A percentile compares a stretch with the other conserved stretches of the same genome.
phyloP scores from a whole-genome alignment of 805 yeast species.

The Soucietia sequanensis region DNA sequence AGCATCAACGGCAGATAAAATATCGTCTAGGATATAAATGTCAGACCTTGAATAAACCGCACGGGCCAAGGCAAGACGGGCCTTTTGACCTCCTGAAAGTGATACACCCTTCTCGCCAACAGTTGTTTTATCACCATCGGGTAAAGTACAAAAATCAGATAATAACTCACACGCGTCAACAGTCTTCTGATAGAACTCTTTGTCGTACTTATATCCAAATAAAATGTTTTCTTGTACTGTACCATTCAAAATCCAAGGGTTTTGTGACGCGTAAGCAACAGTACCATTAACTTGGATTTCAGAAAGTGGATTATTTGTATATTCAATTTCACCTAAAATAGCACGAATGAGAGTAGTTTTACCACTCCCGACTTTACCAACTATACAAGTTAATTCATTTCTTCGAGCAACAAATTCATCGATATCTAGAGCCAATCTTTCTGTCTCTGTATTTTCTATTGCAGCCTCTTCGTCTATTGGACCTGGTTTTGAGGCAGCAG shows the following conservation, averaged over 20 bases:
- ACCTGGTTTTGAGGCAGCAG: background rate
- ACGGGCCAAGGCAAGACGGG: constrained; percentile 40
- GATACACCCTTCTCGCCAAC: constrained; percentile 47
- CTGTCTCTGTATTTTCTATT: constrained; percentile 10
- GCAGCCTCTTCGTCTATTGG: constrained; percentile 10
- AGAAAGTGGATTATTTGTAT: constrained; percentile 12
- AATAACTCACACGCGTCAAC: constrained; percentile 37
- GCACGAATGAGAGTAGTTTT: constrained; percentile 36
- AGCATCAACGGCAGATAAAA: constrained; percentile 44
- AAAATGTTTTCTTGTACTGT: constrained; percentile 39
- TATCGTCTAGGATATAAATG: constrained; percentile 38
- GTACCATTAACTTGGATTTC: constrained; percentile 25
- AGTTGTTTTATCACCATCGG: constrained; percentile 41
- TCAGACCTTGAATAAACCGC: constrained; percentile 43
- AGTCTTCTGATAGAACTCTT: constrained; percentile 28
- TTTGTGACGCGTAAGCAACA: constrained; percentile 40
- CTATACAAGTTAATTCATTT: constrained; percentile 39
- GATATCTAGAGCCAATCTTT: constrained; percentile 26
- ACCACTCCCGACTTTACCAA: constrained; percentile 42
- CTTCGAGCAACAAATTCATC: constrained; percentile 31
- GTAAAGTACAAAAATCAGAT: constrained; percentile 32
- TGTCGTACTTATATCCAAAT: constrained; percentile 35
- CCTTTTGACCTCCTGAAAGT: constrained; percentile 44
- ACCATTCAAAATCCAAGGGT: constrained; percentile 42
- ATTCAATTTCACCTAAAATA: constrained; percentile 31